Evolutionary conservation across 1,284 basidiomycete species (phyloP).

Genomic region (Filobasidium uniguttulatum): DNA sequence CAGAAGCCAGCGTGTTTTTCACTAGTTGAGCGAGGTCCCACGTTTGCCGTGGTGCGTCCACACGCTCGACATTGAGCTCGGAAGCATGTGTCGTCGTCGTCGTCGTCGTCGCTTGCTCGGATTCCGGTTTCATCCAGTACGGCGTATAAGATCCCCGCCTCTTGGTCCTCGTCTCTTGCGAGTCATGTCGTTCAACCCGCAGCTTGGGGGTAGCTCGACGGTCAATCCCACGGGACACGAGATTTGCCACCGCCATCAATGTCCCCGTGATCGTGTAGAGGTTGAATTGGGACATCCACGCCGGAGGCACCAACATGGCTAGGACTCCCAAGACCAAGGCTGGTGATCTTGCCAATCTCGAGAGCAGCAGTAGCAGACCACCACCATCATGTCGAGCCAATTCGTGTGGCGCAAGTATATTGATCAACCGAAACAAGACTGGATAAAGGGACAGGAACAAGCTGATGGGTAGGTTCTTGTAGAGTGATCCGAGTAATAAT

Average conservation of each 20-base stretch:
- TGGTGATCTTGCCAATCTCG: background rate
- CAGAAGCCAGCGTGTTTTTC: background rate
- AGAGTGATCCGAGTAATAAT: too few relatives aligned
- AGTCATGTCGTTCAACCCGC: background rate
- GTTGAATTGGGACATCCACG: slow-evolving; percentile 10
- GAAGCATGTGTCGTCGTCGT: background rate
- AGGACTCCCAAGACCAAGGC: slow-evolving; percentile 5
- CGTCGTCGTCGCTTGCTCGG: background rate
- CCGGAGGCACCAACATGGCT: slow-evolving; percentile 2
- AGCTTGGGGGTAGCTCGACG: background rate
- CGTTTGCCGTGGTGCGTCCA: background rate
- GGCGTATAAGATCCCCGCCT: background rate
- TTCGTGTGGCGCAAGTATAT: background rate
- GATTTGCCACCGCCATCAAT: slow-evolving; percentile 21
- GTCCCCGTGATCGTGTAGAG: slow-evolving; percentile 8
- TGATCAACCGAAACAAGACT: slow-evolving; percentile 2
- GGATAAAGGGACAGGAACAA: slow-evolving; percentile 12
- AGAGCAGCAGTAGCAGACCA: background rate
- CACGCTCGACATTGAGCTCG: background rate
- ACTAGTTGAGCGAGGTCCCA: background rate
- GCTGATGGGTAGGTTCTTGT: slow-evolving; percentile 2
- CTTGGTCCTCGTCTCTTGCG: background rate
- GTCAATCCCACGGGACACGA: background rate
- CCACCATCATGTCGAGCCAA: background rate
- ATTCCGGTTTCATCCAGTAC: background rate